Evolutionary conservation across 2,329 filamentous ascomycete genomes (phyloP).

Genomic region (Fusarium keratoplasticum): DNA sequence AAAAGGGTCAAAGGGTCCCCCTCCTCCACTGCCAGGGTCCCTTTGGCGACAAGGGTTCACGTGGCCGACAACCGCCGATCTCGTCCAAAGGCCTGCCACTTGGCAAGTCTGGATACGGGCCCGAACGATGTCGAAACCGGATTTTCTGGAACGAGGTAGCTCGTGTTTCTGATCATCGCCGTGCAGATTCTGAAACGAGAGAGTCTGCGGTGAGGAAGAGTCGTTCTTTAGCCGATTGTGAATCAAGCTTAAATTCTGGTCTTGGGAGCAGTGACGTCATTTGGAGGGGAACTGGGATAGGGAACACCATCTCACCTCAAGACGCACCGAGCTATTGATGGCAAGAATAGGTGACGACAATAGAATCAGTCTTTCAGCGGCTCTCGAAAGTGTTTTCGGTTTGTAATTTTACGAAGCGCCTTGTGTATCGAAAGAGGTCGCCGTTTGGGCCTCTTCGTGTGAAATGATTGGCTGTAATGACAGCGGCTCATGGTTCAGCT

Average conservation of each 20-base stretch:
- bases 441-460: slow-evolving; percentile 11
- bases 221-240: slow-evolving; percentile 5
- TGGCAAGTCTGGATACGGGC: slow-evolving; percentile 10
- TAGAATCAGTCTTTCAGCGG: neutral
- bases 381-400: neutral
- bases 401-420: slow-evolving; percentile 29
- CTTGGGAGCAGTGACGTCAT: slow-evolving; percentile 26
- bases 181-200: slow-evolving; percentile 40
- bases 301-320: neutral
- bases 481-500: slow-evolving; percentile 13
- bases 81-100: slow-evolving; percentile 30
- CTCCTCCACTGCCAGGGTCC: slow-evolving; percentile 1
- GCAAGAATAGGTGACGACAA: neutral
- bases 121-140: slow-evolving; percentile 28
- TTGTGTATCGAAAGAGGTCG: slow-evolving; percentile 17
- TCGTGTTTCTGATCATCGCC: slow-evolving; percentile 31
- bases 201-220: slow-evolving; percentile 5
- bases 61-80: slow-evolving; percentile 36
- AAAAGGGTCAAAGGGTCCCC: slow-evolving; percentile 29
- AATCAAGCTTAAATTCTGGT: slow-evolving; percentile 5
- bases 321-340: neutral
- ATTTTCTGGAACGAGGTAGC: slow-evolving; percentile 35
- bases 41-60: slow-evolving; percentile 25
- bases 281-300: neutral
- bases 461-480: slow-evolving; percentile 29